Base-by-base conservation (phyloP, 2,329 filamentous ascomycete genomes). In the Bipolaris gigantea region DNA sequence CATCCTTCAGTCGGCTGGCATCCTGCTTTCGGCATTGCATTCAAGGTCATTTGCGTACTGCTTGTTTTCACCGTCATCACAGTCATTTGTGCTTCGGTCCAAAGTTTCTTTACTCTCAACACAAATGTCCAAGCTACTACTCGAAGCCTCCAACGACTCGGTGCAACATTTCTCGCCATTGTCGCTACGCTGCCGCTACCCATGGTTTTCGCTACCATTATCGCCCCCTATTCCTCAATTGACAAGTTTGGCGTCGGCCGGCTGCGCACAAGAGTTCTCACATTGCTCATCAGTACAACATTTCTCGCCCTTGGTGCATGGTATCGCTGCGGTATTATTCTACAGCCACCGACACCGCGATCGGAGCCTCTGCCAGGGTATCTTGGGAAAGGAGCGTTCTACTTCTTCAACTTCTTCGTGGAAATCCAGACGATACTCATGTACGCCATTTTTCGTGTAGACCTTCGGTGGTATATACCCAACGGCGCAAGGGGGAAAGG, bases 1-100 rank as follows among this genome's bases (percentile, higher is more conserved):
- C 89, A 92, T 66, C 89, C 90, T 0, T 68, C 72, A 2, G 70
- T 90, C 30, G 90, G 89, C 53, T 93, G 90, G 89, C 80, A 83
- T 57, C 78, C 75, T 21, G 63, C 74, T 1, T 77, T 84, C 21
- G 79, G 77, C 2, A 59, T 77, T 18, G 51, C 73, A 23, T 88
- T 92, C 72, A 82, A 80, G 56, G 66, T 79, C 25, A 71, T 90
- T 21, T 86, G 86, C 70, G 76, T 77, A 32, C 73, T 85, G 18
- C 80, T 92, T 40, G 72, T 81, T 1, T 70, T 81, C 10, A 82
- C 83, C 16, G 77, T 94, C 38, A 67, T 87, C 62, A 86, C 88
- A 76, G 76, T 89, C 60, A 87, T 94, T 67, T 79, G 79, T 15
- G 80, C 80, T 15, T 83, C 84, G 0, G 80, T 92, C 1, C 82